Conservation (phyloP, 495 filamentous ascomycete genomes). For the Penicillium flavigenum region DNA sequence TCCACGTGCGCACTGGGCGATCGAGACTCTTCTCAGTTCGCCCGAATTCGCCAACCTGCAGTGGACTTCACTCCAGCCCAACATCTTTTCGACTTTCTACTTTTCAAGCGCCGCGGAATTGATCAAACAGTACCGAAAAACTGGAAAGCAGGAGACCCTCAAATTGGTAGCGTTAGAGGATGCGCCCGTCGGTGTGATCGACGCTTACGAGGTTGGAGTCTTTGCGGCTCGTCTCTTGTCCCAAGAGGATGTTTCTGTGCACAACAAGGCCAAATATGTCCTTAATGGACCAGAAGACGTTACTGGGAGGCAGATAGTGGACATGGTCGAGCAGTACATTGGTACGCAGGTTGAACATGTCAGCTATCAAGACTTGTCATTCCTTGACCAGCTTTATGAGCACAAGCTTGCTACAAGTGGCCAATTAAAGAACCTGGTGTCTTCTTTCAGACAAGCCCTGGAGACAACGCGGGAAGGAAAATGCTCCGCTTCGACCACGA, state of each 20-base stretch:
- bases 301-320: slow-evolving; percentile 38
- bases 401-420: slow-evolving; percentile 11
- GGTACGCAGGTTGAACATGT: slow-evolving; percentile 37
- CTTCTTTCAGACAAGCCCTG: slow-evolving; percentile 25
- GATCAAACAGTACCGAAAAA: slow-evolving; percentile 37
- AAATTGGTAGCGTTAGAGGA: slow-evolving; percentile 29
- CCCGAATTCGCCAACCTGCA: slow-evolving; percentile 40
- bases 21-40: slow-evolving; percentile 41
- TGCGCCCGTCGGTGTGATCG: slow-evolving; percentile 39
- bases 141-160: slow-evolving; percentile 37
- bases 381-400: slow-evolving; percentile 29
- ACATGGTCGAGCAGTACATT: slow-evolving; percentile 42
- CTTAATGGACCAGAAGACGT: slow-evolving; percentile 48
- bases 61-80: slow-evolving; percentile 50
- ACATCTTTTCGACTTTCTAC: slow-evolving; percentile 32
- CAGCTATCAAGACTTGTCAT: slow-evolving; percentile 38
- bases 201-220: slow-evolving; percentile 40
- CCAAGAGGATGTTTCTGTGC: slow-evolving; percentile 29
- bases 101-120: slow-evolving; percentile 31
- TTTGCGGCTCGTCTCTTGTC: slow-evolving; percentile 42
- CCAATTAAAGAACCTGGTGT: slow-evolving; percentile 27
- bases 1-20: slow-evolving; percentile 46
- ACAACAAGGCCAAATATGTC: slow-evolving; percentile 43
- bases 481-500: slow-evolving; percentile 35
- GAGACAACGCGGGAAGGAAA: slow-evolving; percentile 32